Conservation (phyloP, 768 basidiomycete genomes). For the Amanita rubescens region DNA sequence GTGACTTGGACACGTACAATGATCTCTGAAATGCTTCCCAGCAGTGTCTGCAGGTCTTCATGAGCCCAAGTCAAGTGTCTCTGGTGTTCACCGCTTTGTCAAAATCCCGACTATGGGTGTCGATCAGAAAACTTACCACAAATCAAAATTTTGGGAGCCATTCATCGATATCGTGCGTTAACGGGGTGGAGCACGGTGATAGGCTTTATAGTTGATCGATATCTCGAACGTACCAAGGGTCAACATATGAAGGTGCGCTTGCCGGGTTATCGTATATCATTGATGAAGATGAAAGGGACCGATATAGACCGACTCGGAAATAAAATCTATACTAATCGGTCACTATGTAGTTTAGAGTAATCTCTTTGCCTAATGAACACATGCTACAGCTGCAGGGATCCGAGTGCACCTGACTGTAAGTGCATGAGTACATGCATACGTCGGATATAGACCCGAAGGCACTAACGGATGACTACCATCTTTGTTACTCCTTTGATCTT, state of each 20-base stretch:
- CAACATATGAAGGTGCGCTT: too few relatives aligned
- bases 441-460: not conserved
- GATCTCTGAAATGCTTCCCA: slow-evolving; percentile 64
- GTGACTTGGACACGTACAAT: slow-evolving; percentile 46
- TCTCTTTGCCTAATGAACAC: not conserved
- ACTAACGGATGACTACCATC: slow-evolving; percentile 32
- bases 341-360: too few relatives aligned
- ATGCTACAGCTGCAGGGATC: not conserved
- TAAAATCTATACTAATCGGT: too few relatives aligned
- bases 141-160: slow-evolving; percentile 30
- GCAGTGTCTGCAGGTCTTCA: slow-evolving; percentile 58
- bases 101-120: not conserved
- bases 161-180: too few relatives aligned
- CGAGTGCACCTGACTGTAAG: not conserved
- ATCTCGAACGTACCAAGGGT: too few relatives aligned
- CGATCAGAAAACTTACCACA: slow-evolving; percentile 24
- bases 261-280: not conserved
- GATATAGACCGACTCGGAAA: too few relatives aligned
- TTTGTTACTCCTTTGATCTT: slow-evolving; percentile 47
- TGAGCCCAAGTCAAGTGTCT: slow-evolving; percentile 76
- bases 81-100: slow-evolving; percentile 25
- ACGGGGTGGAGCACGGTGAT: too few relatives aligned
- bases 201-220: too few relatives aligned
- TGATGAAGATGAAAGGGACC: not conserved
- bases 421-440: not conserved